These are phyloP conservation scores for Picochlorum sp. DNA, from an alignment of 139 green algal genomes.

Conservation along the genomic window DNA sequence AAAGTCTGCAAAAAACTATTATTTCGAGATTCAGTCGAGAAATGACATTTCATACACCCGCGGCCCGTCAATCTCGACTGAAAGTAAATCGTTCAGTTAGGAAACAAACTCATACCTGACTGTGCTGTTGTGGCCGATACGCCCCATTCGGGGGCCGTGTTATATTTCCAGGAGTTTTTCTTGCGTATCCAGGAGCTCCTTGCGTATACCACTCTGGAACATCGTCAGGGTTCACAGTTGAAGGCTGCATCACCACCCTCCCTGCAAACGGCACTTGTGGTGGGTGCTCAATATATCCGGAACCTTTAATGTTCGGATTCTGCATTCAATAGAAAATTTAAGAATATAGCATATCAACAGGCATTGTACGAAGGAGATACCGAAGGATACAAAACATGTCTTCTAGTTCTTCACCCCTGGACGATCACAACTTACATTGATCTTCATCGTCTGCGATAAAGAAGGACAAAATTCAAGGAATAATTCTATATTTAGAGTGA, in stretches of 20 bases:
- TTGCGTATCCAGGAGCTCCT: not conserved
- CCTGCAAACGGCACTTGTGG: slow-evolving; percentile 30
- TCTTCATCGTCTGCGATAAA: not conserved
- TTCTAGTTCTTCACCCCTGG: not conserved
- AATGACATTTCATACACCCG: no score
- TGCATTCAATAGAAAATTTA: slow-evolving; percentile 4
- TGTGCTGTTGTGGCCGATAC: not conserved
- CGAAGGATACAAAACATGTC: not conserved
- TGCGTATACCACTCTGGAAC: slow-evolving; percentile 13
- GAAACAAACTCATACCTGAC: no score
- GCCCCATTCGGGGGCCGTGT: not conserved
- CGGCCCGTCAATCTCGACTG: no score
- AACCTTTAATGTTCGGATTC: slow-evolving; percentile 31
- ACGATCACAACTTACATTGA: not conserved
- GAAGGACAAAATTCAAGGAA: not conserved
- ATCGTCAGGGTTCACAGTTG: slow-evolving; percentile 17
- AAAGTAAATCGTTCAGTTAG: no score
- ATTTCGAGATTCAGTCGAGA: no score
- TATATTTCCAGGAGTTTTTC: not conserved
- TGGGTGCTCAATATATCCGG: slow-evolving; percentile 38
- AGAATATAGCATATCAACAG: not conserved
- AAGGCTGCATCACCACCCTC: slow-evolving; percentile 24
- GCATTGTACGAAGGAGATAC: not conserved
- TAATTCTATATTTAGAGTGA: no score
- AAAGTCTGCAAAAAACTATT: no score